A percentile compares a stretch with the other conserved stretches of the same genome.
Evolutionary conservation across 352 stramenopile species (phyloP).

Genomic region (Phytophthora sp.): DNA sequence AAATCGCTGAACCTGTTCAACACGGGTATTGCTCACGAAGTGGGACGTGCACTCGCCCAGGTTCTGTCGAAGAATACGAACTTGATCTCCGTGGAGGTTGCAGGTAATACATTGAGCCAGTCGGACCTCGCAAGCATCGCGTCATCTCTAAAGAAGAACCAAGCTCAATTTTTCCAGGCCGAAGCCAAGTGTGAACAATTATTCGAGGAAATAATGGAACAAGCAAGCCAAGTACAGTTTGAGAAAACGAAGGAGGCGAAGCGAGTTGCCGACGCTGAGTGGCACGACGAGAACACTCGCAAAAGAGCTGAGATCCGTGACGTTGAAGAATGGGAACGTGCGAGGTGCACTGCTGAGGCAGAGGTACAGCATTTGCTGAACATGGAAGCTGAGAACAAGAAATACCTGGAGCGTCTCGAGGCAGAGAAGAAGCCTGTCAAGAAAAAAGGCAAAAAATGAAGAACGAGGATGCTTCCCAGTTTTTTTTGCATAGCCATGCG

Average conservation of each 20-base stretch:
- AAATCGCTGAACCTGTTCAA: conserved; percentile 65
- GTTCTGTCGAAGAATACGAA: conserved; percentile 55
- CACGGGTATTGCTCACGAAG: conserved; percentile 60
- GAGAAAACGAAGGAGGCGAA: conserved; percentile 48
- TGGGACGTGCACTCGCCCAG: conserved; percentile 47
- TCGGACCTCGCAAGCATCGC: conserved; percentile 54
- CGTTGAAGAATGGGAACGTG: conserved; percentile 60
- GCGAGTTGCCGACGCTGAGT: conserved; percentile 46
- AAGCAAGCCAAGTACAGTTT: conserved; percentile 34
- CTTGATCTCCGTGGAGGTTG: conserved; percentile 59
- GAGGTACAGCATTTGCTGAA: conserved; percentile 53
- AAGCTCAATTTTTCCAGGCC: conserved; percentile 30
- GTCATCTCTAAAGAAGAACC: conserved; percentile 53
- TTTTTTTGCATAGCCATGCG: too few species aligned
- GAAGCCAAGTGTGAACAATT: conserved; percentile 38
- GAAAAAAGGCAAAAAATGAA: conserved; percentile 69
- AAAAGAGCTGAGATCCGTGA: conserved; percentile 51
- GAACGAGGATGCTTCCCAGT: too few species aligned
- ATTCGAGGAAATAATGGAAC: conserved; percentile 34
- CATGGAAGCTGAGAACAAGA: conserved; percentile 66
- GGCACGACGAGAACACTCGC: conserved; percentile 63
- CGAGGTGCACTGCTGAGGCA: conserved; percentile 42
- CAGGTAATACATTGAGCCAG: conserved; percentile 52
- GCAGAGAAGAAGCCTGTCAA: conserved; percentile 53
- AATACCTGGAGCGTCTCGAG: conserved; percentile 50